Evolutionary conservation across 2,329 filamentous ascomycete genomes (phyloP).

Genomic region (Aspergillus viridinutans): DNA sequence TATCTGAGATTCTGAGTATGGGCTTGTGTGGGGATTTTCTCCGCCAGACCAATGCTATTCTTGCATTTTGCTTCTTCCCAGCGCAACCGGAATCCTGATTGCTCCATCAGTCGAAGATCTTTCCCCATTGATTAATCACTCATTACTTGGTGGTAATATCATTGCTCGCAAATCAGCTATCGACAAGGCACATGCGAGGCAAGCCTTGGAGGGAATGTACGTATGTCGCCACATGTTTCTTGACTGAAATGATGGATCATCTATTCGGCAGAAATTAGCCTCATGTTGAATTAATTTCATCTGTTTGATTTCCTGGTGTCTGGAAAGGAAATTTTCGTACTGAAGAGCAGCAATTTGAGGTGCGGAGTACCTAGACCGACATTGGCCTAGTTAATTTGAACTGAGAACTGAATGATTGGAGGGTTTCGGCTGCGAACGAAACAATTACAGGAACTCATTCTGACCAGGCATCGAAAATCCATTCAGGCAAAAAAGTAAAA

Average conservation of each 20-base stretch:
- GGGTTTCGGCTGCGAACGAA: too few species aligned
- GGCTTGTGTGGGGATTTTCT: neutral
- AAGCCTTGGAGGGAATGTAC: neutral
- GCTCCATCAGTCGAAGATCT: conserved; percentile 8
- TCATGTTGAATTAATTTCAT: neutral
- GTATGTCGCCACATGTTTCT: neutral
- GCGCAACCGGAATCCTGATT: conserved; percentile 15
- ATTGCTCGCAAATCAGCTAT: neutral
- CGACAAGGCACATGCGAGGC: neutral
- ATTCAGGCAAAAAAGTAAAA: neutral
- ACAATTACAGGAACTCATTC: neutral
- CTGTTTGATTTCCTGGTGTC: neutral
- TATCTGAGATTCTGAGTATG: neutral
- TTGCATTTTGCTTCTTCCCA: conserved; percentile 1
- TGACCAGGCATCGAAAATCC: neutral
- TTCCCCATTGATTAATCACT: conserved; percentile 13
- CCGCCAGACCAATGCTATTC: neutral
- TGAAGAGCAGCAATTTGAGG: neutral
- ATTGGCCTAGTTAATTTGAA: conserved; percentile 9
- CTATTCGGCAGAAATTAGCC: neutral
- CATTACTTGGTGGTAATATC: conserved; percentile 7
- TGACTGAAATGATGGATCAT: neutral
- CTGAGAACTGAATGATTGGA: neutral
- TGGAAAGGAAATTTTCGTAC: neutral
- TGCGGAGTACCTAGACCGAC: conserved; percentile 3